Evolutionary conservation across 2,329 filamentous ascomycete genomes (phyloP).

Genomic region (Teratosphaeria epicoccoides): DNA sequence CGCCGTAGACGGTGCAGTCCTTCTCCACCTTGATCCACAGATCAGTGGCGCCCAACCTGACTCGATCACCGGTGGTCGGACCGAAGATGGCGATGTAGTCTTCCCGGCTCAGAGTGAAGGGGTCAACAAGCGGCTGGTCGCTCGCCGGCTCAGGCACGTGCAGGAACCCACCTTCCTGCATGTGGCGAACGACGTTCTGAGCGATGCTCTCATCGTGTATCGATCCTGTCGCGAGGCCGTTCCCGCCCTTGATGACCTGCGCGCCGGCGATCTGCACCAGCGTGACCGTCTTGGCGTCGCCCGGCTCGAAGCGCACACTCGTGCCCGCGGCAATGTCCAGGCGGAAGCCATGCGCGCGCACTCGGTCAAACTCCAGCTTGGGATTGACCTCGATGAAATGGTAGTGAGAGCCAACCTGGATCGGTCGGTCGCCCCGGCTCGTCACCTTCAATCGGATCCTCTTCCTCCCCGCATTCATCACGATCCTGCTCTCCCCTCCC

Average conservation of each 20-base stretch:
- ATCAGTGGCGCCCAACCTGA: conserved; percentile 72
- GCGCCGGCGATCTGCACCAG: conserved; percentile 80
- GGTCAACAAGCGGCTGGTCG: conserved; percentile 49
- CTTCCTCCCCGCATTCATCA: conserved; percentile 62
- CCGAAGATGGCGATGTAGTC: conserved; percentile 86
- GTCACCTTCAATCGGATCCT: conserved; percentile 66
- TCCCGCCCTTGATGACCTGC: conserved; percentile 73
- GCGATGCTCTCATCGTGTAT: conserved; percentile 53
- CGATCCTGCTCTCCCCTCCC: conserved; percentile 49
- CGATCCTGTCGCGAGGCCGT: conserved; percentile 61
- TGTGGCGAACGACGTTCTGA: conserved; percentile 54
- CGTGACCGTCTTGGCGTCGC: conserved; percentile 80
- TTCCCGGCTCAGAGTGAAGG: conserved; percentile 62
- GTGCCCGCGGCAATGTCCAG: conserved; percentile 87
- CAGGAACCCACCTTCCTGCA: conserved; percentile 66
- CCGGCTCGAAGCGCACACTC: conserved; percentile 86
- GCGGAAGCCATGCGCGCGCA: conserved; percentile 69
- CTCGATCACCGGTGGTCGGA: conserved; percentile 76
- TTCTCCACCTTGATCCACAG: conserved; percentile 85
- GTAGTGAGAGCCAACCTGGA: conserved; percentile 89
- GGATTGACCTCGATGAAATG: conserved; percentile 96
- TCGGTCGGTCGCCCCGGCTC: conserved; percentile 77
- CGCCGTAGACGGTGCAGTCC: conserved; percentile 74
- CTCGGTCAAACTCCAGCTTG: conserved; percentile 76
- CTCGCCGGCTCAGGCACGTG: conserved; percentile 58